Conservation (phyloP, 495 filamentous ascomycete species). For the Neurospora sp. region DNA sequence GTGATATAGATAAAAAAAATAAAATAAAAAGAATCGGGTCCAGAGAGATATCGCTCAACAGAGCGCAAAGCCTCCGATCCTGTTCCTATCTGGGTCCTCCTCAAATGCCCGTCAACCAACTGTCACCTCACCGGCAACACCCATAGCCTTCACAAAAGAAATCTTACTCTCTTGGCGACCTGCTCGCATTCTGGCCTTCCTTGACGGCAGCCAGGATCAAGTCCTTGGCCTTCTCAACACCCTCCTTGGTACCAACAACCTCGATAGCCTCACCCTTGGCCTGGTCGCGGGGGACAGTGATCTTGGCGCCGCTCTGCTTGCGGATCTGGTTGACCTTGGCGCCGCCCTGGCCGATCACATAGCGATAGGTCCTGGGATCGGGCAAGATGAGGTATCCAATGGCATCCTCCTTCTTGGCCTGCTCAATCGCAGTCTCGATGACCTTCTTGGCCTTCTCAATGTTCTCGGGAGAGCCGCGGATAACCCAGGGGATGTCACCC, state of each 20-base stretch:
- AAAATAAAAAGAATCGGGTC: neutral
- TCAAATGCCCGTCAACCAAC: neutral
- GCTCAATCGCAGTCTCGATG: conserved; percentile 58
- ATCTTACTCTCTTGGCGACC: conserved; percentile 1
- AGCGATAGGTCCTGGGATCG: conserved; percentile 80
- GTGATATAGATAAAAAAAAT: neutral
- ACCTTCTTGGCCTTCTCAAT: conserved; percentile 66
- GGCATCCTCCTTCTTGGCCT: conserved; percentile 58
- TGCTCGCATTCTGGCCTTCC: conserved; percentile 28
- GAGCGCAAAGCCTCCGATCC: neutral
- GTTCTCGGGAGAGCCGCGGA: conserved; percentile 66
- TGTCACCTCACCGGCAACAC: neutral
- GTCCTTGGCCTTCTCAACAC: conserved; percentile 78
- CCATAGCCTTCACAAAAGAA: neutral
- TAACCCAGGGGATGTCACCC: conserved; percentile 82
- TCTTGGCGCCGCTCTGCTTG: conserved; percentile 81
- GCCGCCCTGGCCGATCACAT: conserved; percentile 81
- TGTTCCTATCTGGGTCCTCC: neutral
- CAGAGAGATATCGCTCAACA: neutral
- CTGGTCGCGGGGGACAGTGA: conserved; percentile 80
- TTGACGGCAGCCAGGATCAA: conserved; percentile 75
- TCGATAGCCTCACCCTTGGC: conserved; percentile 75
- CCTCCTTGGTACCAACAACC: conserved; percentile 66
- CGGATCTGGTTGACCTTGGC: conserved; percentile 87
- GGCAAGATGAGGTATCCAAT: conserved; percentile 84